phyloP scores from a whole-genome alignment of 78 protist genomes.

The Neovahlkampfia damariscottae region DNA sequence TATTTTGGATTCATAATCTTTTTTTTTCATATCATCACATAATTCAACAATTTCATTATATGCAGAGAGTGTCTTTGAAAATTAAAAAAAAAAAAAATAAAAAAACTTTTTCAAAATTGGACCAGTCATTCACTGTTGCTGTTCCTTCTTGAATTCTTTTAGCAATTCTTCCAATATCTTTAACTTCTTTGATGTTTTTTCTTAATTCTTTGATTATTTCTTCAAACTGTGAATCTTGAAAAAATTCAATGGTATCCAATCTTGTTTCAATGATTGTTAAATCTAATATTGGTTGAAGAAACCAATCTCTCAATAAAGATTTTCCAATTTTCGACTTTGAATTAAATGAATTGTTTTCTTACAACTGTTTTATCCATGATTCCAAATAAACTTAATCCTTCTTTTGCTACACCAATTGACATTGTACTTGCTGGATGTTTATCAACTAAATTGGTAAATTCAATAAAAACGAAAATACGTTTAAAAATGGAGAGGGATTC shows the following conservation, averaged over 20 bases:
- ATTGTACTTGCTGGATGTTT: neutral
- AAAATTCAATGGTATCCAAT: constrained; percentile 7
- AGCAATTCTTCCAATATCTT: neutral
- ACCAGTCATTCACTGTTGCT: constrained; percentile 3
- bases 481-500: neutral
- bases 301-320: neutral
- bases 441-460: too few species aligned
- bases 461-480: too few species aligned
- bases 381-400: constrained; percentile 7
- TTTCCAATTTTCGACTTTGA: constrained; percentile 14
- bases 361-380: neutral
- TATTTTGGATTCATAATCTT: neutral
- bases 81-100: neutral
- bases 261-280: neutral
- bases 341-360: too few species aligned
- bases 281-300: neutral
- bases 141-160: constrained; percentile 5
- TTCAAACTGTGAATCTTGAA: neutral
- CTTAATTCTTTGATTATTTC: neutral
- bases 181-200: neutral
- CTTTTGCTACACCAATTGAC: neutral
- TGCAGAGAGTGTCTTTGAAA: neutral
- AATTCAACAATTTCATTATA: neutral
- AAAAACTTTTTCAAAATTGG: neutral
- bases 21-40: constrained; percentile 4